Conservation (phyloP, 768 basidiomycete species). For the Auricularia sp. region DNA sequence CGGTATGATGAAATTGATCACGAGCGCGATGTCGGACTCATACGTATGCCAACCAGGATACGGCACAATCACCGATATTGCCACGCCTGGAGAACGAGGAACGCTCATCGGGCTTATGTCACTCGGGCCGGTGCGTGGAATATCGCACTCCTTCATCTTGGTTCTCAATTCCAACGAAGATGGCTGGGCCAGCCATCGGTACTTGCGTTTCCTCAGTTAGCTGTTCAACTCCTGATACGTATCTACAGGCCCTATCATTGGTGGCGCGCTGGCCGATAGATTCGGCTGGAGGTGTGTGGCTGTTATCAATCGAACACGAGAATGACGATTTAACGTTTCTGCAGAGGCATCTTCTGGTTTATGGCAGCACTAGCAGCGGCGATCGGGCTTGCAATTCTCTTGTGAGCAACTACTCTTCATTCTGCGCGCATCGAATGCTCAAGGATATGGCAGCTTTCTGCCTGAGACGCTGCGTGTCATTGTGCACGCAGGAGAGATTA, state of each 20-base stretch:
- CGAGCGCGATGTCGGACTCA: background rate
- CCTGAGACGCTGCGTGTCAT: slow-evolving; percentile 34
- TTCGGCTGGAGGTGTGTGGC: slow-evolving; percentile 53
- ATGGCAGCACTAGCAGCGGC: slow-evolving; percentile 37
- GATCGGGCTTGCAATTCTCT: slow-evolving; percentile 37
- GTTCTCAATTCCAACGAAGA: background rate
- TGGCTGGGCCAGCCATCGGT: background rate
- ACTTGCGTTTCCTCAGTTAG: slow-evolving; percentile 18
- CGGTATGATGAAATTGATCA: slow-evolving; percentile 23
- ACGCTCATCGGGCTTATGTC: slow-evolving; percentile 60
- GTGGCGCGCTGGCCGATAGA: slow-evolving; percentile 38
- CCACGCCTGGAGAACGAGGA: slow-evolving; percentile 61
- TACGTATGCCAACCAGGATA: slow-evolving; percentile 20
- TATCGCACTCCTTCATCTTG: background rate
- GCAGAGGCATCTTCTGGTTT: slow-evolving; percentile 56
- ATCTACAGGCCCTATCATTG: slow-evolving; percentile 40
- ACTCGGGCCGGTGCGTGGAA: slow-evolving; percentile 45
- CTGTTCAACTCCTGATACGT: background rate
- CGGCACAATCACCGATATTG: slow-evolving; percentile 72
- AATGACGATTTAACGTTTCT: background rate
- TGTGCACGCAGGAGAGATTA: slow-evolving; percentile 35
- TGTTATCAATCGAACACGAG: background rate
- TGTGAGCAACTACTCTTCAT: slow-evolving; percentile 26
- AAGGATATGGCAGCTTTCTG: slow-evolving; percentile 21
- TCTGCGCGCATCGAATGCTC: background rate